Percentiles rank a stretch among this genome's conserved stretches.
Conservation (phyloP, 805 yeast species). For the Wickerhamiella hasegawae region DNA sequence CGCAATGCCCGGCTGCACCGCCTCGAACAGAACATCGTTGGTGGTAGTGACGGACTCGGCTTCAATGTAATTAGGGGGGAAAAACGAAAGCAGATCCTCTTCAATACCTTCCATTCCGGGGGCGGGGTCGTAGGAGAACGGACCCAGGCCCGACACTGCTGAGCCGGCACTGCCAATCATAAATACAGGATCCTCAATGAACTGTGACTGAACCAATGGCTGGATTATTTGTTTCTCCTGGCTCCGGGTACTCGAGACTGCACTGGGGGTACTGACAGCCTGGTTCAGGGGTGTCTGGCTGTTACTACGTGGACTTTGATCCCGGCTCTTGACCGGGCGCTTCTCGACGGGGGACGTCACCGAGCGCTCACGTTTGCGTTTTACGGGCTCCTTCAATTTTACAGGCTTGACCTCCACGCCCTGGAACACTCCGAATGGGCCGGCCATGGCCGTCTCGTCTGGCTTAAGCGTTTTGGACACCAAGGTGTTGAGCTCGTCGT, state of each 20-base stretch:
- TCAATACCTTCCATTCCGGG: neutral
- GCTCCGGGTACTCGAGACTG: no score
- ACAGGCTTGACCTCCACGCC: neutral
- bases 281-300: no score
- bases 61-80: neutral
- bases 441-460: constrained; percentile 37
- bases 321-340: no score
- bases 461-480: constrained; percentile 30
- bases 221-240: no score
- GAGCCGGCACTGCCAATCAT: neutral
- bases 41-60: neutral
- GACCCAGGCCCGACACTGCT: neutral
- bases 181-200: neutral
- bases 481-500: constrained; percentile 42
- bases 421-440: constrained; percentile 75
- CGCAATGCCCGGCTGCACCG: neutral
- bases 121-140: neutral
- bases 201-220: neutral
- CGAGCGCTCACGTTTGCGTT: no score
- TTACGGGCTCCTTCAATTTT: neutral
- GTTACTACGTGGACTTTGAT: no score
- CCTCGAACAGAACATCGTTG: constrained; percentile 5
- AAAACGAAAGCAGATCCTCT: neutral
- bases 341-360: no score
- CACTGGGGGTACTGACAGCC: no score